Conservation (phyloP, 1,139 yeast species). For the Suhomyces taliae region DNA sequence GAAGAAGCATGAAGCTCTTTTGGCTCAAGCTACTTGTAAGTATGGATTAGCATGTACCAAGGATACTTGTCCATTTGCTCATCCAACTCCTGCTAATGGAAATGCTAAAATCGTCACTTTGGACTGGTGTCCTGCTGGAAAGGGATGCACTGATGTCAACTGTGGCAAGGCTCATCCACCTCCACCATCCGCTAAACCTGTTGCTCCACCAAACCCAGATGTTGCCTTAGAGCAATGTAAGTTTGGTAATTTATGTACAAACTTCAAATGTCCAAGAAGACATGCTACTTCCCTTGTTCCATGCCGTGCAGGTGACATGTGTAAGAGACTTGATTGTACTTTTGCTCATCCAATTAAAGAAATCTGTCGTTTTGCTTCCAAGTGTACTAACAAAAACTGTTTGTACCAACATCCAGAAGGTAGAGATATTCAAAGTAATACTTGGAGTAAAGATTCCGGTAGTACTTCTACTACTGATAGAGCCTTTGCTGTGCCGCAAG, state of each 20-base stretch:
- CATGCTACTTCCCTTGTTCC: slow-evolving; percentile 73
- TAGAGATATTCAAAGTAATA: slow-evolving; percentile 44
- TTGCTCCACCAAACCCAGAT: slow-evolving; percentile 32
- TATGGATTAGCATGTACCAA: slow-evolving; percentile 74
- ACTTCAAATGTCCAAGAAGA: slow-evolving; percentile 75
- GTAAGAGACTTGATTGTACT: slow-evolving; percentile 77
- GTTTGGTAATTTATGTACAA: slow-evolving; percentile 73
- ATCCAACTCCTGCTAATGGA: slow-evolving; percentile 83
- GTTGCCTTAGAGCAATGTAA: slow-evolving; percentile 77
- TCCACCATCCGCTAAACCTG: slow-evolving; percentile 44
- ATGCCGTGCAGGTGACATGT: slow-evolving; percentile 79
- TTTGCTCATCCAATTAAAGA: slow-evolving; percentile 80
- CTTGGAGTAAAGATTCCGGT: slow-evolving; percentile 41
- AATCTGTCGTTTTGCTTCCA: slow-evolving; percentile 75
- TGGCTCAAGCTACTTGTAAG: slow-evolving; percentile 57
- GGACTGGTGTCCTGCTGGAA: slow-evolving; percentile 78
- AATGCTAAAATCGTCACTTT: slow-evolving; percentile 65
- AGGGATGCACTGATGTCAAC: slow-evolving; percentile 55
- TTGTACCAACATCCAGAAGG: slow-evolving; percentile 79
- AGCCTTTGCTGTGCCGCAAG: slow-evolving; percentile 76
- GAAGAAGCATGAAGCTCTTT: slow-evolving; percentile 26
- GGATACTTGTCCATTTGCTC: slow-evolving; percentile 82
- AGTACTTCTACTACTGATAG: slow-evolving; percentile 43
- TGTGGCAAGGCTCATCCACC: slow-evolving; percentile 85
- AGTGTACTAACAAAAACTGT: slow-evolving; percentile 71